Base-by-base conservation (phyloP, 1,139 yeast genomes). In the Diutina ranongensis region DNA sequence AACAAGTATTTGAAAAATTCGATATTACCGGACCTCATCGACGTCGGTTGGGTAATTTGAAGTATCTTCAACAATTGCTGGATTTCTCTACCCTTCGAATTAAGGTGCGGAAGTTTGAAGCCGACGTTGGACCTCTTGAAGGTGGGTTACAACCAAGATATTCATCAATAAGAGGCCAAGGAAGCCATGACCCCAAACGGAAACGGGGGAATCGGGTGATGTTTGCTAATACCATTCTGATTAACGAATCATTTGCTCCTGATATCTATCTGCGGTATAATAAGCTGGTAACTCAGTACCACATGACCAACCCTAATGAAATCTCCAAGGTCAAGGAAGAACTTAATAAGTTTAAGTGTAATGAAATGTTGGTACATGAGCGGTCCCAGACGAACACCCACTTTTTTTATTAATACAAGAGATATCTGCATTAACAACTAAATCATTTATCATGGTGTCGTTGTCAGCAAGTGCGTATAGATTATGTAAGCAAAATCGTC, bases 331-430 rank as follows among this genome's bases (percentile, higher is more conserved):
- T 76, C 50, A 68, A 77, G 53, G 64, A 63, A 40, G 80, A 76
- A 55, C 60, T 76, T 56, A 76, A 76, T 52, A 56, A 61, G 18
- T 74, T 62, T 59, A 76, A 76, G 56, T 69, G 74, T 54, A 64
- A 70, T 48, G 79, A 72, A 52, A 76, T 76, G 82, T 62, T 67
- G 52, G 78, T 76, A 28, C 79, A 76, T 55, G 78, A 73, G 50
- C 57, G 60, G 45, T 71, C 78, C 13, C 74, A 68, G 52, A 60
- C 64, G 45, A 68, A 71, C 55, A 76, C 81, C 10, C 81, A 76
- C 54, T 74, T 71, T 56, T 75, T 72, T 52, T 68, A 70, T 54
- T n/a, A 31, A 31, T 31, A 31, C 10, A 25, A 5, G 10, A 5
- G 9, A 5, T 7, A 5, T 10, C 28, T 25, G 9, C 28, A 25